Percentiles rank a stretch among this genome's conserved stretches.
Conservation (phyloP, 2,329 filamentous ascomycete species). For the Fusarium buxicola region DNA sequence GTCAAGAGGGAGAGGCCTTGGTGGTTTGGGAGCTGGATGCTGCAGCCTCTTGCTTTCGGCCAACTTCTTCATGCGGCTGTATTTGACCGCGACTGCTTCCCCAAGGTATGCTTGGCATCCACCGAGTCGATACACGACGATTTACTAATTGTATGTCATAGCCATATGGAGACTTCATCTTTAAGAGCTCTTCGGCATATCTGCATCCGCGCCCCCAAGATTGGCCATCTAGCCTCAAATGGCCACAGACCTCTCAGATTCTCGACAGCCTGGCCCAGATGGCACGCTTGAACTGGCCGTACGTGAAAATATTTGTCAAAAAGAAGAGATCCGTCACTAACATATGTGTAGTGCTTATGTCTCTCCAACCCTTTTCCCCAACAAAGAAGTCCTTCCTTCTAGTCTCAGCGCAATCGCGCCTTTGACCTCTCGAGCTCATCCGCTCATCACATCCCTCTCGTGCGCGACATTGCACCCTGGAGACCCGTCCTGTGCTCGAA, state of each 20-base stretch:
- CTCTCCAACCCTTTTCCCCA: constrained; percentile 88
- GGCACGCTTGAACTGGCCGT: constrained; percentile 86
- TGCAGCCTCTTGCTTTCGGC: constrained; percentile 80
- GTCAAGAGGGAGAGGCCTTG: constrained; percentile 73
- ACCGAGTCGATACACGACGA: not conserved
- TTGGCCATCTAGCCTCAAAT: constrained; percentile 74
- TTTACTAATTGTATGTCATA: constrained; percentile 24
- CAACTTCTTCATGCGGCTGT: constrained; percentile 82
- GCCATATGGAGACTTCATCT: constrained; percentile 62
- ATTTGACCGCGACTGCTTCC: constrained; percentile 81
- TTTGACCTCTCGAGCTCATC: constrained; percentile 86
- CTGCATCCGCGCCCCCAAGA: constrained; percentile 77
- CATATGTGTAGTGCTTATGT: constrained; percentile 71
- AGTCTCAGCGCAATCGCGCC: constrained; percentile 77
- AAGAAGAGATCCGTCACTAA: constrained; percentile 5
- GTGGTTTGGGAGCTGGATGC: constrained; percentile 88
- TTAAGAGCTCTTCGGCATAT: constrained; percentile 82
- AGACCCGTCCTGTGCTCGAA: constrained; percentile 88
- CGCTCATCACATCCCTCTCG: constrained; percentile 84
- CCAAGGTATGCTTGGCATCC: constrained; percentile 59
- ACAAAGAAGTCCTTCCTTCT: constrained; percentile 72
- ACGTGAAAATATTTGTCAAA: constrained; percentile 52
- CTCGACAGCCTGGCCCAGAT: constrained; percentile 86
- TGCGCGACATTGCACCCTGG: constrained; percentile 90
- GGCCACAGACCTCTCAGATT: constrained; percentile 81